These are phyloP conservation scores for Athelia psychrophila DNA, from an alignment of 1,284 basidiomycete genomes.

Conservation along the genomic window DNA sequence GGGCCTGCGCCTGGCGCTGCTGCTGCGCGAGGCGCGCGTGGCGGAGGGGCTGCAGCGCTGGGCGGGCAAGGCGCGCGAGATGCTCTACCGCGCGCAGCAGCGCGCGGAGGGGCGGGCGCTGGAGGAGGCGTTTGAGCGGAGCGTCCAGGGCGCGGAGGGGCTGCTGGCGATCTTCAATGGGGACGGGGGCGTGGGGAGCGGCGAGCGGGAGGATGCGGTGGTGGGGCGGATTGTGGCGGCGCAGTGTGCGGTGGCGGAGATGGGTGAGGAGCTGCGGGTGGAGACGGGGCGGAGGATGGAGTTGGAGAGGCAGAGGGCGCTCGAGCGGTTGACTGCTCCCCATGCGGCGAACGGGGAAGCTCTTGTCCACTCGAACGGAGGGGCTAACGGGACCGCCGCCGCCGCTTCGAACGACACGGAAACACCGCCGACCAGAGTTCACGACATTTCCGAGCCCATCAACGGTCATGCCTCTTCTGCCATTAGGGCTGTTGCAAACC, in stretches of 20 bases:
- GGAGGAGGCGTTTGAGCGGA: constrained; percentile 31
- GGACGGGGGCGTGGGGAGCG: constrained; percentile 18
- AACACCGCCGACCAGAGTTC: no score
- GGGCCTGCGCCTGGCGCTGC: constrained; percentile 61
- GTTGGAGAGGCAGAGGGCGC: constrained; percentile 35
- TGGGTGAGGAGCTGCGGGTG: constrained; percentile 62
- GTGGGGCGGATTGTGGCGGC: constrained; percentile 59
- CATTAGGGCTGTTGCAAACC: no score
- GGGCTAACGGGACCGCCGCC: no score
- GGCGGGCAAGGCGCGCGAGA: constrained; percentile 49
- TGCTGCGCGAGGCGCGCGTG: constrained; percentile 66
- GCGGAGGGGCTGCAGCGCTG: constrained; percentile 55
- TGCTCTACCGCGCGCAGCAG: constrained; percentile 20
- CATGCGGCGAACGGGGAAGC: no score
- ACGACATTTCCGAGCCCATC: no score
- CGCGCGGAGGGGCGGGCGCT: constrained; percentile 14
- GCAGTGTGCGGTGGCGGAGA: constrained; percentile 53
- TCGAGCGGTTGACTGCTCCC: neutral
- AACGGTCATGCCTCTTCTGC: no score
- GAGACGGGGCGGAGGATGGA: constrained; percentile 62
- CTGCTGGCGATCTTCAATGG: constrained; percentile 47
- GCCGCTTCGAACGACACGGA: no score
- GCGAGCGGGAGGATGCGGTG: constrained; percentile 17
- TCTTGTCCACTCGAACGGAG: no score
- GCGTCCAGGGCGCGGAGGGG: constrained; percentile 47